A percentile compares a stretch with the other conserved stretches of the same genome.
phyloP scores from a whole-genome alignment of 768 basidiomycete genomes.

The Xanthoconium stramineum region DNA sequence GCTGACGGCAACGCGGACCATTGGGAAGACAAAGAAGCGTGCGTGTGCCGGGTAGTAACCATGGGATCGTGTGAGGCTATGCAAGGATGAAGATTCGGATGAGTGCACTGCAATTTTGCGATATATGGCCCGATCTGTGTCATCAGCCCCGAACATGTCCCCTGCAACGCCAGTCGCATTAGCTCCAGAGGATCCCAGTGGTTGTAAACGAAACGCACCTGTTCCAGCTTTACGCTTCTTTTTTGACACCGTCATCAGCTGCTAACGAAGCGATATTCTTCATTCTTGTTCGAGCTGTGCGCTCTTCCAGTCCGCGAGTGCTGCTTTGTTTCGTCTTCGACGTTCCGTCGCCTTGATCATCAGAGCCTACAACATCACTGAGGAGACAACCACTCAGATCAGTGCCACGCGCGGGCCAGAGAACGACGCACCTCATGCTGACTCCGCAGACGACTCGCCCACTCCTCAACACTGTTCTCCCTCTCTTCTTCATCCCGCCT shows the following conservation, averaged over 20 bases:
- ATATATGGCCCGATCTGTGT: slow-evolving; percentile 97
- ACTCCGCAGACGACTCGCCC: slow-evolving; percentile 67
- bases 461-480: slow-evolving; percentile 62
- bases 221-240: slow-evolving; percentile 82
- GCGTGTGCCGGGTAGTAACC: slow-evolving; percentile 80
- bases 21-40: slow-evolving; percentile 70
- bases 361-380: slow-evolving; percentile 46
- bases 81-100: background rate
- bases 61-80: slow-evolving; percentile 60
- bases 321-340: slow-evolving; percentile 70
- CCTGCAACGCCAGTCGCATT: slow-evolving; percentile 46
- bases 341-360: slow-evolving; percentile 87
- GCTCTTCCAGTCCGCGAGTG: slow-evolving; percentile 87
- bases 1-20: slow-evolving; percentile 84
- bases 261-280: slow-evolving; percentile 92
- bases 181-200: background rate
- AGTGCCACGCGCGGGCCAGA: background rate
- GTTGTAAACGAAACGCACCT: slow-evolving; percentile 44
- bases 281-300: slow-evolving; percentile 93
- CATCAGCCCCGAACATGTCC: slow-evolving; percentile 90
- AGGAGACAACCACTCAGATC: background rate
- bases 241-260: slow-evolving; percentile 76
- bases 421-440: slow-evolving; percentile 71
- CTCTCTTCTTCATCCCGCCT: slow-evolving; percentile 71
- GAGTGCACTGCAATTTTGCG: slow-evolving; percentile 77